phyloP scores from a whole-genome alignment of 2,329 filamentous ascomycete genomes.

The Colletotrichum costaricense region DNA sequence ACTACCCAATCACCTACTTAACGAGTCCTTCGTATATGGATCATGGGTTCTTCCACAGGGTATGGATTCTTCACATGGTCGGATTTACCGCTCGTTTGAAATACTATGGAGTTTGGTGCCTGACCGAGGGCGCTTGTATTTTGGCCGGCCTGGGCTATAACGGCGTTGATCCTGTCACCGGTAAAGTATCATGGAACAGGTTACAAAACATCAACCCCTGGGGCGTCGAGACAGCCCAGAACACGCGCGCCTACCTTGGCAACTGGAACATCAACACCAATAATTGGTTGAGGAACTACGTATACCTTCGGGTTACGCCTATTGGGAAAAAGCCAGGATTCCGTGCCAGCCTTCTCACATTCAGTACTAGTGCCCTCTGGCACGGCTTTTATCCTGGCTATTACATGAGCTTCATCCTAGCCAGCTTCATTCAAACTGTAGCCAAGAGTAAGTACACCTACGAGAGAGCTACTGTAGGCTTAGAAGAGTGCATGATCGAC shows the following conservation, averaged over 20 bases:
- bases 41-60: conserved; percentile 76
- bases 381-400: conserved; percentile 98
- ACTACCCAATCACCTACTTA: conserved; percentile 73
- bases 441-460: conserved; percentile 83
- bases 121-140: conserved; percentile 95
- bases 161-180: conserved; percentile 85
- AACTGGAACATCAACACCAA: conserved; percentile 99
- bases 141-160: conserved; percentile 94
- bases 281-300: conserved; percentile 93
- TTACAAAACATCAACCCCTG: conserved; percentile 90
- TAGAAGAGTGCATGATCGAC: conserved; percentile 23
- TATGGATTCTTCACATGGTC: conserved; percentile 87
- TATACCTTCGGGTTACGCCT: conserved; percentile 95
- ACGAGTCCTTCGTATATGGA: conserved; percentile 74
- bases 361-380: conserved; percentile 95
- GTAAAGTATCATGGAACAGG: conserved; percentile 87
- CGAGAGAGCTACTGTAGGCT: neutral
- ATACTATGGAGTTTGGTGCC: conserved; percentile 95
- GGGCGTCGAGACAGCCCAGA: conserved; percentile 90
- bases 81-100: conserved; percentile 86
- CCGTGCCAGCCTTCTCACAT: conserved; percentile 92
- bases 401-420: conserved; percentile 90
- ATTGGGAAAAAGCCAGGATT: conserved; percentile 97
- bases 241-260: conserved; percentile 89
- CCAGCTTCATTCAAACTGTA: conserved; percentile 89